Percentiles rank a stretch among this genome's conserved stretches.
phyloP scores from a whole-genome alignment of 176 grass and related monocot species.

The Triticum monococcum region DNA sequence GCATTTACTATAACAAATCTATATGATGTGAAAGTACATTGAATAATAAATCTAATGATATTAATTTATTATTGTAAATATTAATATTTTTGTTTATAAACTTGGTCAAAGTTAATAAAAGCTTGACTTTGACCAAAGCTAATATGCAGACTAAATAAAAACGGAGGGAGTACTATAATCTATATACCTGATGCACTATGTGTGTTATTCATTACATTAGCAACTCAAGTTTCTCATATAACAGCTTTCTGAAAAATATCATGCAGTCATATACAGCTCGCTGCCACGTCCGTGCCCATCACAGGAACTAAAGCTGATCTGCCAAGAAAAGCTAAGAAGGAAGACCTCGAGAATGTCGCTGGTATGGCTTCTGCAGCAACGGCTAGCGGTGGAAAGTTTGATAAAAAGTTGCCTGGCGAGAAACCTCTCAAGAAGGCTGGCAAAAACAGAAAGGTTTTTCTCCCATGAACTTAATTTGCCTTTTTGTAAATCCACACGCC shows the following conservation, averaged over 20 bases:
- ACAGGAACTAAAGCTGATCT: constrained; percentile 64
- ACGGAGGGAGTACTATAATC: too few species aligned
- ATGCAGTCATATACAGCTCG: constrained; percentile 86
- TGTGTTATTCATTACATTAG: not conserved
- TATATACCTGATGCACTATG: not conserved
- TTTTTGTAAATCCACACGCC: not conserved
- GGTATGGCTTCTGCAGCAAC: constrained; percentile 86
- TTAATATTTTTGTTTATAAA: too few species aligned
- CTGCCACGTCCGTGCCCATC: constrained; percentile 79
- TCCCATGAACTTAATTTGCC: not conserved
- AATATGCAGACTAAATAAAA: too few species aligned
- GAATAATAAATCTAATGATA: too few species aligned
- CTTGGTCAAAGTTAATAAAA: too few species aligned
- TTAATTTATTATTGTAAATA: too few species aligned
- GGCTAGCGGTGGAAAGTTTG: constrained; percentile 92
- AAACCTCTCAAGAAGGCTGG: constrained; percentile 79
- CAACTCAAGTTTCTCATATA: constrained; percentile 3
- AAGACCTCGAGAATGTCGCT: constrained; percentile 81
- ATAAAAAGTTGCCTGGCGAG: constrained; percentile 85
- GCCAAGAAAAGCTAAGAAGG: constrained; percentile 74
- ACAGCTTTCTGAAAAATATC: not conserved
- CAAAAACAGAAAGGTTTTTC: constrained; percentile 76
- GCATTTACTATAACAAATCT: too few species aligned
- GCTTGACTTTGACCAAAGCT: too few species aligned
- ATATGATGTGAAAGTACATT: too few species aligned